These are phyloP conservation scores for Alternaria consortialis DNA, from an alignment of 2,329 filamentous ascomycete species.

Conservation along the genomic window DNA sequence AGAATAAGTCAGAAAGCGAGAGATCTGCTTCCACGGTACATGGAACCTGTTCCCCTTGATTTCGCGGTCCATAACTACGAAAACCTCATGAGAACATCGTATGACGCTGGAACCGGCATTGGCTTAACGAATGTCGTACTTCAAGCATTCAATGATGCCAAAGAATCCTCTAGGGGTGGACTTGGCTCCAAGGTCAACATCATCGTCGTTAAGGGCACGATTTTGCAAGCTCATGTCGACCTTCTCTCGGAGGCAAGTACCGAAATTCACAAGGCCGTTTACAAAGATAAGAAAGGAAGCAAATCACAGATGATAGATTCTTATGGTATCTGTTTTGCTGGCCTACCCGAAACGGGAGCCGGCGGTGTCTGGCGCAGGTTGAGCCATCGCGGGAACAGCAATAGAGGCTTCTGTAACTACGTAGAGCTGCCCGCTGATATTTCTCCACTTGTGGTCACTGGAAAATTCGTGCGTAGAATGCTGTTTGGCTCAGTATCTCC, in stretches of 20 bases:
- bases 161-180: slow-evolving; percentile 4
- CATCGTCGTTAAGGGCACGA: slow-evolving; percentile 1
- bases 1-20: slow-evolving; percentile 17
- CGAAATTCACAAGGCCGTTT: not conserved
- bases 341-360: not conserved
- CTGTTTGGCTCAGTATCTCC: not conserved
- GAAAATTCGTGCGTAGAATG: slow-evolving; percentile 6
- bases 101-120: slow-evolving; percentile 12
- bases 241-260: slow-evolving; percentile 5
- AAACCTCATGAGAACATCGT: slow-evolving; percentile 15
- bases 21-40: slow-evolving; percentile 15
- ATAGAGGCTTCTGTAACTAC: slow-evolving; percentile 8
- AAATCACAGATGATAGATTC: not conserved
- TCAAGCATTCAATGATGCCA: slow-evolving; percentile 7
- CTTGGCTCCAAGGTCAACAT: slow-evolving; percentile 10
- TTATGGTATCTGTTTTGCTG: slow-evolving; percentile 4
- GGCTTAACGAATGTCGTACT: slow-evolving; percentile 4
- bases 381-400: not conserved
- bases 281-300: not conserved
- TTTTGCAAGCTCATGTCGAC: not conserved
- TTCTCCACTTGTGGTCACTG: not conserved
- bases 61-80: slow-evolving; percentile 19
- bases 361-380: not conserved
- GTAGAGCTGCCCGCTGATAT: slow-evolving; percentile 1
- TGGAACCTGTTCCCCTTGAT: slow-evolving; percentile 17